Evolutionary conservation across 805 yeast genomes (phyloP).

Genomic region (Yamadazyma akitaensis): DNA sequence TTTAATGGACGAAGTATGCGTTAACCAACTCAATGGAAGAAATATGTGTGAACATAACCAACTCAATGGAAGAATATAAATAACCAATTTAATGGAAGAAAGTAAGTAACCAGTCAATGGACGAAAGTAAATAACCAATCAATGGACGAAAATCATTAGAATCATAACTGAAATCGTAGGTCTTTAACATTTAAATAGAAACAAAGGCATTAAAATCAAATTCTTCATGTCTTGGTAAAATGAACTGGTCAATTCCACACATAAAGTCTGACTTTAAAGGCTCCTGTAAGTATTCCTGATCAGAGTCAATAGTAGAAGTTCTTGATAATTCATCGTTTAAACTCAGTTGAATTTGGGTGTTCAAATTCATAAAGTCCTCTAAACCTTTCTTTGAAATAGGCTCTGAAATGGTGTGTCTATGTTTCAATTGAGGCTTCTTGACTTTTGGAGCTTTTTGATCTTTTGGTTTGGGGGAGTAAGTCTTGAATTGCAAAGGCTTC

Average conservation of each 20-base stretch:
- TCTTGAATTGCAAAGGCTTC: constrained; percentile 18
- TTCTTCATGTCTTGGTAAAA: constrained; percentile 24
- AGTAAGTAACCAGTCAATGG: constrained; percentile 5
- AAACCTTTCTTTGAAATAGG: constrained; percentile 16
- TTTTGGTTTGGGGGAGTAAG: constrained; percentile 12
- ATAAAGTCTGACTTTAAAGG: constrained; percentile 10
- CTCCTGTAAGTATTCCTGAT: constrained; percentile 6
- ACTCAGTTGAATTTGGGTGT: constrained; percentile 19
- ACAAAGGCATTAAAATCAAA: constrained; percentile 24
- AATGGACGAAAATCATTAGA: constrained; percentile 7
- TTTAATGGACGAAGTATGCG: constrained; percentile 4
- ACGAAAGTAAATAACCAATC: not conserved
- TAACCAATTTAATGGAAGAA: too few relatives aligned
- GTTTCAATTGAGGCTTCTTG: constrained; percentile 16
- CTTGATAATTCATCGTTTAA: constrained; percentile 9
- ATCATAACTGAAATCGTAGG: not conserved
- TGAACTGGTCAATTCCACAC: constrained; percentile 22
- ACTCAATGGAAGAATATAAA: constrained; percentile 9
- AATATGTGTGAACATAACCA: not conserved
- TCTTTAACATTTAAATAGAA: constrained; percentile 4
- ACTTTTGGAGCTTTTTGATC: constrained; percentile 9
- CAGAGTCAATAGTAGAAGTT: constrained; percentile 4
- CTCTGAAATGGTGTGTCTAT: constrained; percentile 25
- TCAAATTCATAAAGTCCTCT: constrained; percentile 28
- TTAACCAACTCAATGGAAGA: constrained; percentile 7